Evolutionary conservation across 129 eudicot genomes (phyloP).

Genomic region (Flaveria ramosissima): DNA sequence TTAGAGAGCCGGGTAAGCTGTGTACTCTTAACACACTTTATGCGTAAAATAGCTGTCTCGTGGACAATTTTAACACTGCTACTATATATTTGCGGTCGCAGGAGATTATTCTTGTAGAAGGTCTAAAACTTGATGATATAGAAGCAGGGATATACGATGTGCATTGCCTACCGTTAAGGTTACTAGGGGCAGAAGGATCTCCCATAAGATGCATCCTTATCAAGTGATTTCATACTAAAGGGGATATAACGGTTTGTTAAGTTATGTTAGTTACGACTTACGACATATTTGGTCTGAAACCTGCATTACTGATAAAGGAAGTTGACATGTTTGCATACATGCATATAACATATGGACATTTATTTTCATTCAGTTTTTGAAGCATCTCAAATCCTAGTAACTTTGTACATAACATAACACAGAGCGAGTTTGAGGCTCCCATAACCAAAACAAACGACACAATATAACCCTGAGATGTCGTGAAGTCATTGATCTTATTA

Average conservation of each 20-base stretch:
- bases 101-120: slow-evolving; percentile 84
- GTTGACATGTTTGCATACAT: not conserved
- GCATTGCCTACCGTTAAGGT: slow-evolving; percentile 71
- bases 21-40: not conserved
- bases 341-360: not conserved
- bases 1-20: slow-evolving; percentile 65
- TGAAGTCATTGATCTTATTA: not conserved
- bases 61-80: not conserved
- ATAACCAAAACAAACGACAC: not conserved
- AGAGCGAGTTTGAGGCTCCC: not conserved
- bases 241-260: not conserved
- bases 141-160: slow-evolving; percentile 62
- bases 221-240: slow-evolving; percentile 31
- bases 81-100: slow-evolving; percentile 19
- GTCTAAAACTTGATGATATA: slow-evolving; percentile 66
- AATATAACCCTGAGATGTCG: not conserved
- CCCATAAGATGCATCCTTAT: slow-evolving; percentile 84
- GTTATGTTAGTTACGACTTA: not conserved
- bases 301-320: not conserved
- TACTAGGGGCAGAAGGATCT: slow-evolving; percentile 77
- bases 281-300: not conserved
- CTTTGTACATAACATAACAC: not conserved
- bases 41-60: not conserved
- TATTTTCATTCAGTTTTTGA: not conserved
- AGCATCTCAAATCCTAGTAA: not conserved